Conservation (phyloP, 768 basidiomycete species). For the Clathrus columnatus region DNA sequence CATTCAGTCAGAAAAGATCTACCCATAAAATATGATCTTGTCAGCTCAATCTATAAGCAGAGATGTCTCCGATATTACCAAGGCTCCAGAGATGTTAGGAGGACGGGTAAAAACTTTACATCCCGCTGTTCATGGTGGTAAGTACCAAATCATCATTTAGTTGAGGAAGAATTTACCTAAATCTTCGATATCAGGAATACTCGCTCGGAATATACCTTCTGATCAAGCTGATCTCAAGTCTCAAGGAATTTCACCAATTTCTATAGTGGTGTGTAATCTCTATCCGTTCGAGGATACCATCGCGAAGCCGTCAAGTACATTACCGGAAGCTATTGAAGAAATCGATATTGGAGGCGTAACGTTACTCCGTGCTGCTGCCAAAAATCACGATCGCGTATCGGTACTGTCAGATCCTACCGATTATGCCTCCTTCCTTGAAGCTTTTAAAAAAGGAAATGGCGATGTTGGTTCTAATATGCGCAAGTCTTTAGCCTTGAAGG, state of each 20-base stretch:
- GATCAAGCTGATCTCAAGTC: constrained; percentile 79
- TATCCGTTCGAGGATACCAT: constrained; percentile 95
- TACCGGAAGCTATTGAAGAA: constrained; percentile 91
- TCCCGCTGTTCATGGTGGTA: constrained; percentile 95
- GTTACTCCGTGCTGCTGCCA: constrained; percentile 92
- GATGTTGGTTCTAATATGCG: constrained; percentile 63
- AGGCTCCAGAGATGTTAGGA: constrained; percentile 97
- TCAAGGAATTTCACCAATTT: constrained; percentile 85
- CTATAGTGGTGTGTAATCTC: constrained; percentile 97
- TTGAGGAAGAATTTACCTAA: background rate
- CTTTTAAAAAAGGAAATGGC: constrained; percentile 68
- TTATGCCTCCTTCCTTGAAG: constrained; percentile 71
- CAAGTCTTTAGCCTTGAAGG: constrained; percentile 84
- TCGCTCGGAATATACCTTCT: constrained; percentile 84
- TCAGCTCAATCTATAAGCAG: constrained; percentile 31
- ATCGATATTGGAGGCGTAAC: constrained; percentile 99
- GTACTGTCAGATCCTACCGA: constrained; percentile 85
- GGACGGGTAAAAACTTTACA: constrained; percentile 98
- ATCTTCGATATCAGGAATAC: constrained; percentile 54
- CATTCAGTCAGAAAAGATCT: constrained; percentile 60
- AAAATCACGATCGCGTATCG: constrained; percentile 91
- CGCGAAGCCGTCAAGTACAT: constrained; percentile 78
- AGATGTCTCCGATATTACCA: constrained; percentile 95
- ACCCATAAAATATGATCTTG: background rate
- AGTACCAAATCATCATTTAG: constrained; percentile 11